Percentiles rank a stretch among this genome's conserved stretches.
These are phyloP conservation scores for Pterocarpus macrocarpus DNA, from an alignment of 306 rosid genomes.

Conservation along the genomic window DNA sequence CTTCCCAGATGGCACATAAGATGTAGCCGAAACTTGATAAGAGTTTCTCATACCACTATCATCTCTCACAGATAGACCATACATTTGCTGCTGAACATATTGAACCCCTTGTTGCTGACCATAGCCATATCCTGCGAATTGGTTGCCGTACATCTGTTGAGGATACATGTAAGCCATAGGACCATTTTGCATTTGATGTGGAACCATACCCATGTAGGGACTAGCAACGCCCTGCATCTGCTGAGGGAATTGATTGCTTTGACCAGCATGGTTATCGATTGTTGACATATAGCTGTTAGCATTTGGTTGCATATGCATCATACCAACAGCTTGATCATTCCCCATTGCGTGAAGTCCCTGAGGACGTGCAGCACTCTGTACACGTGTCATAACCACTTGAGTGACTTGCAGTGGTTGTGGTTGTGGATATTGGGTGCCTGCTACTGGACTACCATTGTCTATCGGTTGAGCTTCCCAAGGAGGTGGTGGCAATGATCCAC, in stretches of 20 bases:
- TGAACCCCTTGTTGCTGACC: constrained; percentile 79
- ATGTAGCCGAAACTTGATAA: constrained; percentile 72
- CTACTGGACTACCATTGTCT: constrained; percentile 62
- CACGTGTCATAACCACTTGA: constrained; percentile 67
- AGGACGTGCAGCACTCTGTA: constrained; percentile 60
- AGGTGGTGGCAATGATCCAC: constrained; percentile 91
- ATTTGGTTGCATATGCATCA: constrained; percentile 77
- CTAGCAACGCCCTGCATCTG: constrained; percentile 56
- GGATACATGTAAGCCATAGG: constrained; percentile 66
- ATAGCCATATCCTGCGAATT: constrained; percentile 70
- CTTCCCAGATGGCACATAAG: constrained; percentile 71
- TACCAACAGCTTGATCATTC: constrained; percentile 69
- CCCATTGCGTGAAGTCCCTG: constrained; percentile 71
- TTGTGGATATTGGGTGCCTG: constrained; percentile 75
- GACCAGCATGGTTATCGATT: constrained; percentile 66
- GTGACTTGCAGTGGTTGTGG: constrained; percentile 63
- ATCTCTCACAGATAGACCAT: constrained; percentile 77
- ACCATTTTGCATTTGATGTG: constrained; percentile 64
- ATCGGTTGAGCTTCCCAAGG: constrained; percentile 95
- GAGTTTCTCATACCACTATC: constrained; percentile 63
- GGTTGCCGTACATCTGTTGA: constrained; percentile 87
- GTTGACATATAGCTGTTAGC: constrained; percentile 63
- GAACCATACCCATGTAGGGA: constrained; percentile 71
- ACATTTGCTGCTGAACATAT: constrained; percentile 82
- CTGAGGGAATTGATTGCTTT: constrained; percentile 65